Evolutionary conservation across 768 basidiomycete genomes (phyloP).

Genomic region (Tylopilus plumbeoviolaceoides): DNA sequence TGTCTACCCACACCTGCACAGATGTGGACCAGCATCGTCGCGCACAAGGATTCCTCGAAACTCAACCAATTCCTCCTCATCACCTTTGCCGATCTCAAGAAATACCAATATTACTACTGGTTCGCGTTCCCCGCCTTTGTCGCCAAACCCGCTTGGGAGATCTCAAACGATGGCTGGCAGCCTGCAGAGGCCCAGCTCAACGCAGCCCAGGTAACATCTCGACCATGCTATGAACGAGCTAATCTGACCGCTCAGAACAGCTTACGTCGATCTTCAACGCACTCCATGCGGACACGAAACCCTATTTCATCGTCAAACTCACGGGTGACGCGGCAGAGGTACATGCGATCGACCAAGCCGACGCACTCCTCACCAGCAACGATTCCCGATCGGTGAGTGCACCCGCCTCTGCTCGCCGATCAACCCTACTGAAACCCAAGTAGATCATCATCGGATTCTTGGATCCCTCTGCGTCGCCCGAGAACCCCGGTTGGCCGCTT

Average conservation of each 20-base stretch:
- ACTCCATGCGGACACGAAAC: constrained; percentile 37
- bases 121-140: constrained; percentile 94
- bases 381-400: constrained; percentile 39
- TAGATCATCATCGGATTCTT: constrained; percentile 61
- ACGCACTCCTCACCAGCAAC: constrained; percentile 50
- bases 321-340: constrained; percentile 36
- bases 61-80: constrained; percentile 84
- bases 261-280: constrained; percentile 50
- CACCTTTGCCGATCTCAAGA: constrained; percentile 96
- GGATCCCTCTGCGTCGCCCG: constrained; percentile 78
- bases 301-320: constrained; percentile 63
- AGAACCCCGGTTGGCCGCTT: constrained; percentile 87
- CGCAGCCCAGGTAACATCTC: constrained; percentile 34
- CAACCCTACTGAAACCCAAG: constrained; percentile 14
- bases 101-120: constrained; percentile 98
- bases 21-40: constrained; percentile 66
- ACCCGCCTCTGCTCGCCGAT: neutral
- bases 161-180: constrained; percentile 57
- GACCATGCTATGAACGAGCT: neutral
- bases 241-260: constrained; percentile 29
- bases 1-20: constrained; percentile 22
- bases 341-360: constrained; percentile 53
- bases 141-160: constrained; percentile 88
- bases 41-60: constrained; percentile 47
- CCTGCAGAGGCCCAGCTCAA: constrained; percentile 44